Conservation (phyloP, 1,284 basidiomycete species). For the Pseudozyma sp. region DNA sequence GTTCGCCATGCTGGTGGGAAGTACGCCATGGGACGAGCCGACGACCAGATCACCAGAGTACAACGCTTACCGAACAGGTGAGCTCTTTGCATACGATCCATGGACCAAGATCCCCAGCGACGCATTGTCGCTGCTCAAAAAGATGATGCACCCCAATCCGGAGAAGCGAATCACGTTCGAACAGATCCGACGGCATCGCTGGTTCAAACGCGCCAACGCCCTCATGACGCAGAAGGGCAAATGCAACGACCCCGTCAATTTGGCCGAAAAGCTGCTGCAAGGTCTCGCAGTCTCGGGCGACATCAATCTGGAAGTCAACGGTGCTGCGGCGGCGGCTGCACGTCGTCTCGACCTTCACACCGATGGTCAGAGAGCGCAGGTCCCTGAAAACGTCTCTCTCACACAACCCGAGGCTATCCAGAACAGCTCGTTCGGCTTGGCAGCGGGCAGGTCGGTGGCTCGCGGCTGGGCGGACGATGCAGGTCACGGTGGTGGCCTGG, state of each 20-base stretch:
- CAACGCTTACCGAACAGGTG: slow-evolving; percentile 78
- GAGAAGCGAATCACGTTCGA: slow-evolving; percentile 55
- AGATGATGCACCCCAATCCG: slow-evolving; percentile 64
- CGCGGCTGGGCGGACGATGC: slow-evolving; percentile 30
- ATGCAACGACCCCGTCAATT: slow-evolving; percentile 64
- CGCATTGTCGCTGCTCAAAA: slow-evolving; percentile 70
- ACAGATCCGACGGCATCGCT: slow-evolving; percentile 64
- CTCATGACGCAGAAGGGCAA: slow-evolving; percentile 59
- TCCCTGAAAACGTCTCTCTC: slow-evolving; percentile 65
- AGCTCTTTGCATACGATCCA: slow-evolving; percentile 78
- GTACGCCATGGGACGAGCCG: slow-evolving; percentile 98
- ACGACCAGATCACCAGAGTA: slow-evolving; percentile 83
- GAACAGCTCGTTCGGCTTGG: slow-evolving; percentile 39
- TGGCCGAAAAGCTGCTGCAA: slow-evolving; percentile 67
- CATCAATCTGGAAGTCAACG: slow-evolving; percentile 49
- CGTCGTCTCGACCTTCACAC: slow-evolving; percentile 58
- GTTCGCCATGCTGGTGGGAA: slow-evolving; percentile 89
- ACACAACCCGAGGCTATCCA: slow-evolving; percentile 65
- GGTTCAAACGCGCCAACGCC: slow-evolving; percentile 62
- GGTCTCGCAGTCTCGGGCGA: slow-evolving; percentile 66
- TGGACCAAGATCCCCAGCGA: slow-evolving; percentile 80
- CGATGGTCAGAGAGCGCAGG: slow-evolving; percentile 62
- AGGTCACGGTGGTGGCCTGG: slow-evolving; percentile 20
- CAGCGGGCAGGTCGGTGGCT: slow-evolving; percentile 24
- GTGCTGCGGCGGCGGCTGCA: slow-evolving; percentile 27